Percentiles rank a stretch among this genome's conserved stretches.
Conservation (phyloP, 257 asterid species). For the Capsicum pubescens region DNA sequence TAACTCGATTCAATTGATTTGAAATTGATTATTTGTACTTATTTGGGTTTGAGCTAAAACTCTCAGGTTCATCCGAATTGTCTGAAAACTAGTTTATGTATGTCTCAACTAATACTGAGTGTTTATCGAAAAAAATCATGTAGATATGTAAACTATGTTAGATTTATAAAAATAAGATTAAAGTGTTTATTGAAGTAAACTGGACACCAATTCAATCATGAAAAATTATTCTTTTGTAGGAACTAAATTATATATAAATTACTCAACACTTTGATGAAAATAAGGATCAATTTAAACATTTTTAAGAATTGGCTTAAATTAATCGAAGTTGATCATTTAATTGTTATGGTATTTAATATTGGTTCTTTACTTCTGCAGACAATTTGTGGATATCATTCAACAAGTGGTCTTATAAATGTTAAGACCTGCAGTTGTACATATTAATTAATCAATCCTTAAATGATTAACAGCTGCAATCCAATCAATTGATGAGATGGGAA, state of each 20-base stretch:
- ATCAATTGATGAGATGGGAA: neutral
- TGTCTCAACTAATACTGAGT: too few species aligned
- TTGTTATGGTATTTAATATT: neutral
- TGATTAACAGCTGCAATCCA: neutral
- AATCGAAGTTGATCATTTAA: neutral
- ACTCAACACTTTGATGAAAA: neutral
- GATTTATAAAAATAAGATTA: too few species aligned
- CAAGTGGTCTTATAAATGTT: neutral
- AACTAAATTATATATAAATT: neutral
- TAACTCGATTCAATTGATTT: neutral
- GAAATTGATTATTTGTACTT: too few species aligned
- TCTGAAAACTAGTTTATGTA: too few species aligned
- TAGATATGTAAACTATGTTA: too few species aligned
- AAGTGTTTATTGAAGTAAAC: neutral
- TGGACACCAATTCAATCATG: neutral
- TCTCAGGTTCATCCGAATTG: too few species aligned
- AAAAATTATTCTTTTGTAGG: neutral
- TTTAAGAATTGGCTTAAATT: neutral
- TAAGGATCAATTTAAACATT: neutral
- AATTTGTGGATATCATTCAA: neutral
- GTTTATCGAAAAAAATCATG: too few species aligned
- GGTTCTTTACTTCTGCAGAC: neutral
- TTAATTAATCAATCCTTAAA: neutral
- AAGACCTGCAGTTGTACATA: neutral
- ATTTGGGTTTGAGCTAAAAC: too few species aligned